Evolutionary conservation across 352 stramenopile genomes (phyloP).

Genomic region (Globisporangium abappressorium): DNA sequence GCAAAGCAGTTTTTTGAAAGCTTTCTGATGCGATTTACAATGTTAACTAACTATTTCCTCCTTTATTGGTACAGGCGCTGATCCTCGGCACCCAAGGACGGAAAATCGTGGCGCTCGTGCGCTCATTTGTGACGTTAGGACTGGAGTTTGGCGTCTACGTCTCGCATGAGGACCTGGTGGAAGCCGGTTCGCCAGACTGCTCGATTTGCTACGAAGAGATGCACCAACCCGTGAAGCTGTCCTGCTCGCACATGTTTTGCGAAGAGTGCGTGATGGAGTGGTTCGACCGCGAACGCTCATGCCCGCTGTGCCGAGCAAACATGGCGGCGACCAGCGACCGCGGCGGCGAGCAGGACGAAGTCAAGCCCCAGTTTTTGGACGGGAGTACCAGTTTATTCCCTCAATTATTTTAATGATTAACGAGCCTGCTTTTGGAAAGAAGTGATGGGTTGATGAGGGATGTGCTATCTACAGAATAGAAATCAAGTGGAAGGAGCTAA

Average conservation of each 20-base stretch:
- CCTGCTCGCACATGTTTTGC: slow-evolving; percentile 81
- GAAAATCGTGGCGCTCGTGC: slow-evolving; percentile 44
- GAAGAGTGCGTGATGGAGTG: slow-evolving; percentile 83
- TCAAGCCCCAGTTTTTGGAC: slow-evolving; percentile 72
- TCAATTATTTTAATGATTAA: slow-evolving; percentile 36
- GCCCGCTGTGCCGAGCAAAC: slow-evolving; percentile 64
- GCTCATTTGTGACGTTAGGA: slow-evolving; percentile 54
- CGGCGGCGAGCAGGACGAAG: slow-evolving; percentile 20
- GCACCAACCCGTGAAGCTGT: slow-evolving; percentile 66
- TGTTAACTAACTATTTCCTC: not conserved
- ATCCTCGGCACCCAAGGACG: slow-evolving; percentile 54
- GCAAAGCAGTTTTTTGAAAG: not conserved
- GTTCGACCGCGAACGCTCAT: slow-evolving; percentile 83
- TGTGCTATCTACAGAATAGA: not conserved
- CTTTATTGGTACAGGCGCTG: slow-evolving; percentile 32
- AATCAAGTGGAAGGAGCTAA: slow-evolving; percentile 1
- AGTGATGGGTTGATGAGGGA: not conserved
- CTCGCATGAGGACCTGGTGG: slow-evolving; percentile 48
- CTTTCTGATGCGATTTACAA: no score
- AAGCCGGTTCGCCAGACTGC: slow-evolving; percentile 63
- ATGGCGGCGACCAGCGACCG: slow-evolving; percentile 28
- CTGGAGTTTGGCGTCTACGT: slow-evolving; percentile 76
- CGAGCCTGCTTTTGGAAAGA: not conserved
- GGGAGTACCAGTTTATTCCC: slow-evolving; percentile 74
- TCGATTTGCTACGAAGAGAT: slow-evolving; percentile 84